These are phyloP conservation scores for Penicillium malachiteum DNA, from an alignment of 495 filamentous ascomycete species.

Conservation along the genomic window DNA sequence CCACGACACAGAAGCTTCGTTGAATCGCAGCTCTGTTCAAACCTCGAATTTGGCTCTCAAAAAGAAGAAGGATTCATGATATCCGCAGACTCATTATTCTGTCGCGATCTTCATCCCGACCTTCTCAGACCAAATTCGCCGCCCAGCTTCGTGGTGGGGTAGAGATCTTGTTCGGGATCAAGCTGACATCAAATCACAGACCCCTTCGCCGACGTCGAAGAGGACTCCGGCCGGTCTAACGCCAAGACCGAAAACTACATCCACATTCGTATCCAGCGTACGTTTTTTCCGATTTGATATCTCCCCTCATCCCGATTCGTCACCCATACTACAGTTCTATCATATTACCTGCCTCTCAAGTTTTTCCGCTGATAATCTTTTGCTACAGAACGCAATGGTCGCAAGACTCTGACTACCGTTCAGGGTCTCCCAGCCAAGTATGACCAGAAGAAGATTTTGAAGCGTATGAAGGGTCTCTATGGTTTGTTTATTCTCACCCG, in stretches of 20 bases:
- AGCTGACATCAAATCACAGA: slow-evolving; percentile 59
- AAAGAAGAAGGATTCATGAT: too few species aligned
- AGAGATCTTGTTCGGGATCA: slow-evolving; percentile 28
- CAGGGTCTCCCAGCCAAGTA: slow-evolving; percentile 98
- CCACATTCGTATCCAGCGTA: slow-evolving; percentile 99
- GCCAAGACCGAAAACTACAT: slow-evolving; percentile 97
- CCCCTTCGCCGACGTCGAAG: slow-evolving; percentile 99
- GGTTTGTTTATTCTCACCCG: slow-evolving; percentile 55
- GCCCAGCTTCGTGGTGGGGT: slow-evolving; percentile 33
- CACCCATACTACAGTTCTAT: neutral
- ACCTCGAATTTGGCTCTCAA: too few species aligned
- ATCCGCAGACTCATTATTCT: too few species aligned
- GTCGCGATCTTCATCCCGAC: too few species aligned
- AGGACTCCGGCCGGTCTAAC: slow-evolving; percentile 83
- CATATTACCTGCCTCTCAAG: too few species aligned
- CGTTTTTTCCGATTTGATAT: slow-evolving; percentile 36
- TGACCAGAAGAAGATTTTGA: slow-evolving; percentile 98
- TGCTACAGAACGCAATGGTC: slow-evolving; percentile 94
- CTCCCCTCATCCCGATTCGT: slow-evolving; percentile 14
- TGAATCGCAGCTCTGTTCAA: neutral
- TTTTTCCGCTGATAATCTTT: neutral
- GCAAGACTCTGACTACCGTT: slow-evolving; percentile 99
- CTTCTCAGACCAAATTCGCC: neutral
- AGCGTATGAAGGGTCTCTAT: slow-evolving; percentile 99
- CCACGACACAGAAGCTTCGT: slow-evolving; percentile 12